Evolutionary conservation across 2,329 filamentous ascomycete genomes (phyloP).

Genomic region (Diaporthe sp.): DNA sequence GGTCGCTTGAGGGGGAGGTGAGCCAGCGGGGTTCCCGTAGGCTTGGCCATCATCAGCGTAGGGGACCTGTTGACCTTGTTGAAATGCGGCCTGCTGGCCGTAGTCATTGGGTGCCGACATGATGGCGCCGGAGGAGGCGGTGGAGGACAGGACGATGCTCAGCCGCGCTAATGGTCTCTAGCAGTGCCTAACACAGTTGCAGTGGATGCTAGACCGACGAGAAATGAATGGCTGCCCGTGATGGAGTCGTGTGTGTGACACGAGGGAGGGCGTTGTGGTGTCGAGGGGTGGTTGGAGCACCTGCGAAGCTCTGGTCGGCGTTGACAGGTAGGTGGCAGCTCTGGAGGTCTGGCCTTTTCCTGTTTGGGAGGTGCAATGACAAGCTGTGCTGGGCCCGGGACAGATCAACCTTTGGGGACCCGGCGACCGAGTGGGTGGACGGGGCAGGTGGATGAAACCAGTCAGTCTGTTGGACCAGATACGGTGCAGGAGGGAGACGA

Average conservation of each 20-base stretch:
- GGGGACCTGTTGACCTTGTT: slow-evolving; percentile 55
- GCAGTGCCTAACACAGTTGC: neutral
- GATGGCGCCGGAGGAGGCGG: slow-evolving; percentile 49
- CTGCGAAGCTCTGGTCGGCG: slow-evolving; percentile 35
- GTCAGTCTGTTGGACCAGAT: neutral
- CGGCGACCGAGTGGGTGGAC: neutral
- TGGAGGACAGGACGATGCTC: slow-evolving; percentile 39
- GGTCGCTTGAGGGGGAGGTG: slow-evolving; percentile 51
- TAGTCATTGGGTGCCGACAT: slow-evolving; percentile 72
- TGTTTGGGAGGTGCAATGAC: slow-evolving; percentile 34
- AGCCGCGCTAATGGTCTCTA: slow-evolving; percentile 34
- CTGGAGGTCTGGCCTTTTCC: slow-evolving; percentile 38
- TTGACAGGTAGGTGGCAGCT: slow-evolving; percentile 36
- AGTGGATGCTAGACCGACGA: neutral
- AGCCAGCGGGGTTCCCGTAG: slow-evolving; percentile 55
- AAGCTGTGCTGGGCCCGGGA: slow-evolving; percentile 38
- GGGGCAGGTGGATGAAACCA: neutral
- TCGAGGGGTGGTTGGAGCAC: slow-evolving; percentile 28
- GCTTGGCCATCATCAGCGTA: slow-evolving; percentile 54
- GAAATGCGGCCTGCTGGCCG: slow-evolving; percentile 61
- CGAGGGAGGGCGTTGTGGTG: slow-evolving; percentile 18
- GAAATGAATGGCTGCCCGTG: slow-evolving; percentile 15
- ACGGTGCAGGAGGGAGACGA: neutral
- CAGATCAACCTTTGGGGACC: neutral
- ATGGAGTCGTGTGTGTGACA: slow-evolving; percentile 23